These are phyloP conservation scores for Yamadazyma siamensis DNA, from an alignment of 1,139 yeast species.

Conservation along the genomic window DNA sequence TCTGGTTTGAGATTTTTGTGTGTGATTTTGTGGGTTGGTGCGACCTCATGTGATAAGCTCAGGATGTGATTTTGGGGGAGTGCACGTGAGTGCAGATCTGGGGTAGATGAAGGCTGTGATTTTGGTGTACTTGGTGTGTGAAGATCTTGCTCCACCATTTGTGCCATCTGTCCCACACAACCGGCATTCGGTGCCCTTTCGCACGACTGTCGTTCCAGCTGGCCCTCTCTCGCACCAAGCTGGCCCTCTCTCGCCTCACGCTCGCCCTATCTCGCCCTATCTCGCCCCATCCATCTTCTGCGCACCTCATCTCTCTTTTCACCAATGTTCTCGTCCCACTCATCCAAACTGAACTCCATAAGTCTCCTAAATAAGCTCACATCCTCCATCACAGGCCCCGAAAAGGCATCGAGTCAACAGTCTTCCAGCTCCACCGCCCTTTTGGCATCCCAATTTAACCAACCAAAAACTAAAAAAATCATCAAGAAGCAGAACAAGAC, in stretches of 20 bases:
- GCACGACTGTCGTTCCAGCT: no score
- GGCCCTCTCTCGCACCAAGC: background rate
- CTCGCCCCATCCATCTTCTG: background rate
- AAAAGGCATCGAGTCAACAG: conserved; percentile 1
- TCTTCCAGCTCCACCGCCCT: conserved; percentile 26
- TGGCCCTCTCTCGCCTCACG: background rate
- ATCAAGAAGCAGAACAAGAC: conserved; percentile 28
- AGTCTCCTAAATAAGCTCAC: conserved; percentile 8
- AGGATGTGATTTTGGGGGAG: no score
- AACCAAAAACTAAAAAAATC: conserved; percentile 10
- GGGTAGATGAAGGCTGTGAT: no score
- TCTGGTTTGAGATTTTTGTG: no score
- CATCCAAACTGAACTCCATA: conserved; percentile 8
- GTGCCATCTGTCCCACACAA: no score
- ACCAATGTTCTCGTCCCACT: conserved; percentile 9
- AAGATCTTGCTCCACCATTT: no score
- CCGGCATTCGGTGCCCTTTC: no score
- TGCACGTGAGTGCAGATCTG: no score
- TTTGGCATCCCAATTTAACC: conserved; percentile 32
- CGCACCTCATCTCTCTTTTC: conserved; percentile 8
- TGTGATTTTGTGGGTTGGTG: no score
- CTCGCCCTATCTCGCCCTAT: no score
- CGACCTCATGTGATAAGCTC: no score
- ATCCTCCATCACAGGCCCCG: conserved; percentile 2
- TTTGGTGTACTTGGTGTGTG: no score